phyloP scores from a whole-genome alignment of 345 rosid species.

The Bruguiera gymnorhiza region DNA sequence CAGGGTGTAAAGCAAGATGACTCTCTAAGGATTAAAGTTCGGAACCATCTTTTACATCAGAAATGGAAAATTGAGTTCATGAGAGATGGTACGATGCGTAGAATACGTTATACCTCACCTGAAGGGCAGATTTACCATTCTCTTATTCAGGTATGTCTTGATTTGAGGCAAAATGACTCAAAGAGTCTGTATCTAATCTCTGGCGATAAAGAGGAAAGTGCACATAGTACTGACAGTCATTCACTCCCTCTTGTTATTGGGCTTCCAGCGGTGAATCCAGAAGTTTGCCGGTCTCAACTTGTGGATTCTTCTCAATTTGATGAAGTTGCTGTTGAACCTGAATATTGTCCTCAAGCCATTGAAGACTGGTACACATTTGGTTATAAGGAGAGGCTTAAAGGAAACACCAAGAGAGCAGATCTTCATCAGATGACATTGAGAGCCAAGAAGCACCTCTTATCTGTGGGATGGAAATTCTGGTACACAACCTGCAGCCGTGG shows the following conservation, averaged over 20 bases:
- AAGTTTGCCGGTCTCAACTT: conserved; percentile 9
- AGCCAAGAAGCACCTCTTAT: conserved; percentile 47
- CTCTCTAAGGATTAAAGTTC: conserved; percentile 20
- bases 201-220: conserved; percentile 15
- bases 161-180: conserved; percentile 15
- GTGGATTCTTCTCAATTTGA: conserved; percentile 11
- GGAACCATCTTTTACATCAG: conserved; percentile 52
- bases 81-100: conserved; percentile 5
- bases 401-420: background rate
- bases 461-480: conserved; percentile 46
- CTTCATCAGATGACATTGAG: conserved; percentile 17
- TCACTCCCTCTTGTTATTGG: conserved; percentile 7
- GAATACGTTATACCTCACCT: conserved; percentile 64
- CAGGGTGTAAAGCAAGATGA: background rate
- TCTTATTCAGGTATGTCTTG: conserved; percentile 46
- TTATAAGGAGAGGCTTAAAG: conserved; percentile 3
- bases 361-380: conserved; percentile 31
- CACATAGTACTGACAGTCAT: conserved; percentile 7
- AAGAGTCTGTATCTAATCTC: conserved; percentile 4
- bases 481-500: conserved; percentile 4
- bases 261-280: conserved; percentile 5
- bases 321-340: conserved; percentile 22
- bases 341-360: conserved; percentile 47
- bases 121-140: conserved; percentile 46
- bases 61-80: conserved; percentile 55